These are phyloP conservation scores for Coniferiporia sulphurascens DNA, from an alignment of 1,284 basidiomycete genomes.

Conservation along the genomic window DNA sequence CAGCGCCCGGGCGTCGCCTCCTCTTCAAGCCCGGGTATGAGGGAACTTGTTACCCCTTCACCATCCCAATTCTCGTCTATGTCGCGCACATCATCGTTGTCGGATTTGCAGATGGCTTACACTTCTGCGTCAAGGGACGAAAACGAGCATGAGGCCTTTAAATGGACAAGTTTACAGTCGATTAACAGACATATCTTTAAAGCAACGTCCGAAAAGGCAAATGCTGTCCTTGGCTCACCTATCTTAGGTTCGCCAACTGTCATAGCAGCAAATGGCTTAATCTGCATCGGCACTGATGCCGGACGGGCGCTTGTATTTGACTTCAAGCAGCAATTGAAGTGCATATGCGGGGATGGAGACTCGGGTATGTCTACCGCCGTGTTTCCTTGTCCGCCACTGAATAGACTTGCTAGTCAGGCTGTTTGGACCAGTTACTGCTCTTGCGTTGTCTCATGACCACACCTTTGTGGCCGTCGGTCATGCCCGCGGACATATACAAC, in stretches of 20 bases:
- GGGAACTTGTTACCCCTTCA: constrained; percentile 40
- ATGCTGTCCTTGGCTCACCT: constrained; percentile 54
- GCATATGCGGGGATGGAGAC: constrained; percentile 67
- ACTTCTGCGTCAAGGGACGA: constrained; percentile 22
- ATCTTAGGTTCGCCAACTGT: constrained; percentile 69
- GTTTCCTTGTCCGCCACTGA: constrained; percentile 13
- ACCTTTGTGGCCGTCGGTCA: constrained; percentile 92
- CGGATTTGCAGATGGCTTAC: constrained; percentile 40
- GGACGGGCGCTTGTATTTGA: constrained; percentile 85
- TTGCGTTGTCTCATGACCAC: constrained; percentile 91
- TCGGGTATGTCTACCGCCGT: constrained; percentile 45
- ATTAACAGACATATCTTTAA: constrained; percentile 54
- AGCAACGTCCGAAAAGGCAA: constrained; percentile 52
- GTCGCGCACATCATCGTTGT: constrained; percentile 62
- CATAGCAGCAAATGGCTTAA: constrained; percentile 80
- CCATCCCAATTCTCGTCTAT: constrained; percentile 68
- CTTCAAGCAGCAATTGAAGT: constrained; percentile 82
- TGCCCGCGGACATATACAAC: constrained; percentile 76
- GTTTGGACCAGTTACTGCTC: constrained; percentile 81
- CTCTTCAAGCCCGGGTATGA: constrained; percentile 41
- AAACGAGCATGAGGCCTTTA: constrained; percentile 59
- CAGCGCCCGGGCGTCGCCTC: constrained; percentile 44
- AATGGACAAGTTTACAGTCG: constrained; percentile 70
- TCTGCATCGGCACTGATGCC: constrained; percentile 83
- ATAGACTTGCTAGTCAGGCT: constrained; percentile 41